Evolutionary conservation across 805 yeast genomes (phyloP).

Genomic region (Lachancea sp.): DNA sequence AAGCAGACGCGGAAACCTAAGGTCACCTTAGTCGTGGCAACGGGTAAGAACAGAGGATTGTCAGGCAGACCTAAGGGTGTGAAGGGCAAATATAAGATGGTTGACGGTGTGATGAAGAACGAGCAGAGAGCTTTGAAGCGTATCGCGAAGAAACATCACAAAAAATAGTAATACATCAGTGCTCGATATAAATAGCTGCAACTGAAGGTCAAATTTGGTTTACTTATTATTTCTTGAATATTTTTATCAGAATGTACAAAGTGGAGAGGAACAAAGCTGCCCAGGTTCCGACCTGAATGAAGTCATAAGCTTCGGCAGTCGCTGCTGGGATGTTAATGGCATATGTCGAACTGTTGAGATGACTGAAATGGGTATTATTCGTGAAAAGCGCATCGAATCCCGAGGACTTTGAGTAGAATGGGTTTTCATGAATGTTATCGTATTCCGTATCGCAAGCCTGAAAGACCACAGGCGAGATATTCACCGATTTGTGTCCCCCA

Average conservation of each 20-base stretch:
- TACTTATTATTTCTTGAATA: constrained; percentile 8
- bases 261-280: constrained; percentile 32
- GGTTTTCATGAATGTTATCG: constrained; percentile 26
- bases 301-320: constrained; percentile 25
- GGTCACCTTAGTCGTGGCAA: constrained; percentile 84
- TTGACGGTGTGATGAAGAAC: constrained; percentile 95
- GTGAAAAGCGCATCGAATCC: constrained; percentile 46
- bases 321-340: constrained; percentile 40
- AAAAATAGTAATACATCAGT: constrained; percentile 36
- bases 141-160: constrained; percentile 73
- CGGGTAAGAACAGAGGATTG: constrained; percentile 76
- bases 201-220: background rate
- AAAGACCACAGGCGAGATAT: constrained; percentile 40
- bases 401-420: constrained; percentile 35
- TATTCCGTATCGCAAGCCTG: constrained; percentile 42
- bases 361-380: constrained; percentile 38
- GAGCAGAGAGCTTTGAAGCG: constrained; percentile 91
- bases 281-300: constrained; percentile 35
- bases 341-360: constrained; percentile 22
- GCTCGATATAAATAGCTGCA: no score
- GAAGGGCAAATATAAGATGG: constrained; percentile 98
- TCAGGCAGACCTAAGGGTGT: constrained; percentile 96
- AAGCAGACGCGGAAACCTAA: constrained; percentile 68
- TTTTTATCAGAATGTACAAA: constrained; percentile 28
- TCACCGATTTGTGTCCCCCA: constrained; percentile 13